phyloP scores from a whole-genome alignment of 192 early-diverging fungal genomes.

The Entomortierella beljakovae region DNA sequence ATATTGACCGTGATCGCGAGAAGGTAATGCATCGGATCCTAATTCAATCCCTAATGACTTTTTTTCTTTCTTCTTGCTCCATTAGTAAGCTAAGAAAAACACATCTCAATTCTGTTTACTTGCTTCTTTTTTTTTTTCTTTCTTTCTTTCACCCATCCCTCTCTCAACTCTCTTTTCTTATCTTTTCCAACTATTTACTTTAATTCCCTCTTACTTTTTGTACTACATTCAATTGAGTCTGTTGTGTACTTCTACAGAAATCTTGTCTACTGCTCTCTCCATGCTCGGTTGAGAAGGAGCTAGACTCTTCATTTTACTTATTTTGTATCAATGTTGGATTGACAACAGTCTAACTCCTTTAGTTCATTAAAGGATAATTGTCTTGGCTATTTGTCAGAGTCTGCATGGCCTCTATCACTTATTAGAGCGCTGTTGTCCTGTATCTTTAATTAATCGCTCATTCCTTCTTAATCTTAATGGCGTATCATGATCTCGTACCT shows the following conservation, averaged over 20 bases:
- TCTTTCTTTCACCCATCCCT: background rate
- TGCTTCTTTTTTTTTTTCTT: conserved; percentile 1
- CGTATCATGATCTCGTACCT: background rate
- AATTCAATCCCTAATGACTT: background rate
- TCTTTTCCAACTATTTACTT: background rate
- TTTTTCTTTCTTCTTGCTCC: conserved; percentile 2
- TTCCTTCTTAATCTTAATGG: background rate
- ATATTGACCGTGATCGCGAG: conserved; percentile 4
- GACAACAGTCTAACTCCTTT: background rate
- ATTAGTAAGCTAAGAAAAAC: background rate
- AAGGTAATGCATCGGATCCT: conserved; percentile 3
- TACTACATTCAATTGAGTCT: background rate
- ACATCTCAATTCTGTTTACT: background rate
- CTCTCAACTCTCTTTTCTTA: background rate
- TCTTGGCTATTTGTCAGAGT: background rate
- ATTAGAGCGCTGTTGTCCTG: background rate
- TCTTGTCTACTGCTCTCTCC: background rate
- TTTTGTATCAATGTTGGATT: background rate
- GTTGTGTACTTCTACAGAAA: background rate
- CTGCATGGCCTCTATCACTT: background rate
- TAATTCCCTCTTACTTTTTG: background rate
- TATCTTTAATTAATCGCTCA: background rate
- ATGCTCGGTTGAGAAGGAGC: no score
- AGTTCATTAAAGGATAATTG: background rate
- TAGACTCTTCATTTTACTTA: background rate